Base-by-base conservation (phyloP, 2,329 filamentous ascomycete species). In the Pseudopithomyces maydicus region DNA sequence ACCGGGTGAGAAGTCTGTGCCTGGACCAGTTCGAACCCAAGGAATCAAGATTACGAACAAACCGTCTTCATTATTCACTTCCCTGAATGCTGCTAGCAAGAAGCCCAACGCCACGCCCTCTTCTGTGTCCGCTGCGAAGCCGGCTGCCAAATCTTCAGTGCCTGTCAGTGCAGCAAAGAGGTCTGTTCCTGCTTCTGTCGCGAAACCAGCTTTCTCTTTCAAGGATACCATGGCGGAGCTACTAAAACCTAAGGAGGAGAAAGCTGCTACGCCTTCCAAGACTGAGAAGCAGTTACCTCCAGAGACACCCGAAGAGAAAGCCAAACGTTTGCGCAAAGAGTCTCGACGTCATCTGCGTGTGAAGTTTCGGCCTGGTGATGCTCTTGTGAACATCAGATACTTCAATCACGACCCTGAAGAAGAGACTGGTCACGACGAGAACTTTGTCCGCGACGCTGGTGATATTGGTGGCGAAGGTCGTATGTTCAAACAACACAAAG, bases 401-500 rank as follows among this genome's bases (percentile, higher is more conserved):
- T 92, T 93, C 76, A 85, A 87, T 53, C 90, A 91, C 66, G 88
- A 91, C 59, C 86, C 85, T 1, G 83, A 84, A 1, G 90, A 92
- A 69, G 88, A 91, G 64, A 82, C 87, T 55, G 88, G 87, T 52
- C 83, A 89, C 54, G 84, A 85, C 52, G 81, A 83, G 54, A 89
- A 86, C 67, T 87, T 91, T 82, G 84, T 88, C 39, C 85, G 86
- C 47, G 89, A 92, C 72, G 88, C 88, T 3, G 84, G 84, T 29
- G 90, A 92, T 70, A 88, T 91, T 66, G 86, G 87, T 48, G 87
- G 86, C 5, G 90, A 83, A 66, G 81, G 81, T 33, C 78, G 78
- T 41, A 81, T 81, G 78, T 79, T 83, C 74, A 82, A 82, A 64
- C 78, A 81, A 58, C 80, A 82, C 56, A 76, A 91, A 68, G 88